A percentile compares a stretch with the other conserved stretches of the same genome.
Conservation (phyloP, 331 rosid species). For the Telfairia occidentalis region DNA sequence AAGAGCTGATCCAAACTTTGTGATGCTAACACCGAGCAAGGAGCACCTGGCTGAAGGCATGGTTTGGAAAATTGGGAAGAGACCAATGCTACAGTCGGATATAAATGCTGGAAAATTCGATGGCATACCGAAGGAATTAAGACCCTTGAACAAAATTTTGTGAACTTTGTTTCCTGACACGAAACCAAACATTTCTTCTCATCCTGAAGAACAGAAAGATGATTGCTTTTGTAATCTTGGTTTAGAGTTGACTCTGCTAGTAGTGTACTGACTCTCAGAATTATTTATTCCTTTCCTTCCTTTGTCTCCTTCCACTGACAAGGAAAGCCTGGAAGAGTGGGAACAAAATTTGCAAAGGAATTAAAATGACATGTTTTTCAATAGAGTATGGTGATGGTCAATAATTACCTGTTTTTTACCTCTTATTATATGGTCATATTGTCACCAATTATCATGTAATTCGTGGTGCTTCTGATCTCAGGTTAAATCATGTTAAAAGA, state of each 20-base stretch:
- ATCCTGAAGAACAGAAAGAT: conserved; percentile 9
- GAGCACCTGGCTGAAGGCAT: conserved; percentile 87
- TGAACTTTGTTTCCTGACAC: conserved; percentile 15
- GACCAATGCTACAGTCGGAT: conserved; percentile 69
- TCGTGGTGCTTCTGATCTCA: conserved; percentile 97
- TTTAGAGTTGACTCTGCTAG: neutral
- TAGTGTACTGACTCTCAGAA: neutral
- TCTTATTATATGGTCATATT: conserved; percentile 38
- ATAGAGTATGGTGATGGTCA: neutral
- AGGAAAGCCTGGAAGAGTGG: neutral
- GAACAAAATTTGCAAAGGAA: neutral
- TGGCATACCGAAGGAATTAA: conserved; percentile 62
- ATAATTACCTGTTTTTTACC: neutral
- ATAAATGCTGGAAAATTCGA: conserved; percentile 68
- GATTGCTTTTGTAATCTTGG: neutral
- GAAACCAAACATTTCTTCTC: neutral
- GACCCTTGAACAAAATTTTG: conserved; percentile 60
- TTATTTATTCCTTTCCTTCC: conserved; percentile 1
- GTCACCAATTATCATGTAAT: conserved; percentile 96
- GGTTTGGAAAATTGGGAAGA: conserved; percentile 60
- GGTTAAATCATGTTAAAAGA: too few species aligned
- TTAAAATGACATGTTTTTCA: neutral
- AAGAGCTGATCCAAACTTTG: conserved; percentile 94
- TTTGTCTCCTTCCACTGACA: neutral
- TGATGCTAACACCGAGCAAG: conserved; percentile 84